Percentiles rank a stretch among this genome's conserved stretches.
Conservation (phyloP, 169 alveolate species). For the Plasmodium malariae region DNA sequence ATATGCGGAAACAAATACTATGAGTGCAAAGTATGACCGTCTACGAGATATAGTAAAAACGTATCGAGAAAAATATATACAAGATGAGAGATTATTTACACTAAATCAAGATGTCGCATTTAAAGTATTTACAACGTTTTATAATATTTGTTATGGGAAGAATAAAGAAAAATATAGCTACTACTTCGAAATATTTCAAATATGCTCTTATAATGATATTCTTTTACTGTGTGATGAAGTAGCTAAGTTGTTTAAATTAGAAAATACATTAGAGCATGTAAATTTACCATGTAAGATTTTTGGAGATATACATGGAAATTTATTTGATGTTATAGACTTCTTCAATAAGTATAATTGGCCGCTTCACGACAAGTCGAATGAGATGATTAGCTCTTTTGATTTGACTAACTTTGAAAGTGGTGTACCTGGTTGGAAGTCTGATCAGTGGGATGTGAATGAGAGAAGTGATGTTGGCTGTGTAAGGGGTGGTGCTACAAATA, state of each 20-base stretch:
- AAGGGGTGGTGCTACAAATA: neutral
- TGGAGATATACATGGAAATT: constrained; percentile 81
- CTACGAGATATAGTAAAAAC: constrained; percentile 19
- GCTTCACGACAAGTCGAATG: constrained; percentile 42
- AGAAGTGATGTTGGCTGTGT: neutral
- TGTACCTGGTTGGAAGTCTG: too few relatives aligned
- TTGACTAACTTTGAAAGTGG: neutral
- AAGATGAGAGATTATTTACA: constrained; percentile 24
- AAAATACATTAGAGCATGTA: constrained; percentile 71
- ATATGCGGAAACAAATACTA: neutral
- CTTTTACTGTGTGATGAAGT: constrained; percentile 81
- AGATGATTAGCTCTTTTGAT: neutral
- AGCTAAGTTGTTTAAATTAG: constrained; percentile 77
- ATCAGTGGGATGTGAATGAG: too few relatives aligned
- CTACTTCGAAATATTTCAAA: constrained; percentile 16
- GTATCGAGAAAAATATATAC: constrained; percentile 29
- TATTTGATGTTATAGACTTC: constrained; percentile 76
- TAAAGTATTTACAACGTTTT: constrained; percentile 73
- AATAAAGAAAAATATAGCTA: constrained; percentile 28
- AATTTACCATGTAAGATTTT: constrained; percentile 78
- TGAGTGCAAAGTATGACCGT: neutral
- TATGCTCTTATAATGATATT: constrained; percentile 82
- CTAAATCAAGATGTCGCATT: constrained; percentile 79
- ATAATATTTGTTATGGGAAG: constrained; percentile 61
- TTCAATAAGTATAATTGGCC: constrained; percentile 87